Conservation (phyloP, 139 green algal species). For the Gonium pectorale region DNA sequence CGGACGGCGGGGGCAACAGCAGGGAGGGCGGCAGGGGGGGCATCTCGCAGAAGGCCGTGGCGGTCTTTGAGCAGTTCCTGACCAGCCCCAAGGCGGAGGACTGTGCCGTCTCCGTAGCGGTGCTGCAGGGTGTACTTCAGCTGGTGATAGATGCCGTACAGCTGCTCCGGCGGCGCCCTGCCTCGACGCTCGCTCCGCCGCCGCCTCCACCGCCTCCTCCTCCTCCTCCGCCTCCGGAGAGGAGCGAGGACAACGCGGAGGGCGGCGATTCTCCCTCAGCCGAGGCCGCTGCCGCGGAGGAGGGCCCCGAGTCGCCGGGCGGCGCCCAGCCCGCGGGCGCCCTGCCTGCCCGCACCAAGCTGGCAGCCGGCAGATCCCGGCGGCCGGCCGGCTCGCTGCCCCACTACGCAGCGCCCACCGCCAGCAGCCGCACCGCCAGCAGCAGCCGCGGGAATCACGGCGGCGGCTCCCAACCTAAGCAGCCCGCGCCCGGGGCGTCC, state of each 20-base stretch:
- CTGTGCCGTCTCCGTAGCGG: not conserved
- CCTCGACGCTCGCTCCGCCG: conserved; percentile 3
- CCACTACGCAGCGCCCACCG: not conserved
- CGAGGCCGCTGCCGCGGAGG: too few relatives aligned
- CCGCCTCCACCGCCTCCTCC: conserved; percentile 21
- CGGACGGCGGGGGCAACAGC: too few relatives aligned
- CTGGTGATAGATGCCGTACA: conserved; percentile 29
- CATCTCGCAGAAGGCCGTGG: not conserved
- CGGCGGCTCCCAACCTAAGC: too few relatives aligned
- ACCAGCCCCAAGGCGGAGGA: not conserved
- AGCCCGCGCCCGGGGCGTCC: too few relatives aligned
- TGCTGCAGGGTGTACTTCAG: conserved; percentile 30
- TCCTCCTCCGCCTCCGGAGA: not conserved
- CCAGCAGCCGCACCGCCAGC: not conserved
- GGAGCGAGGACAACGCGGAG: too few relatives aligned
- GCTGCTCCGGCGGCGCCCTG: conserved; percentile 8
- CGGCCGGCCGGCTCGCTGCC: too few relatives aligned
- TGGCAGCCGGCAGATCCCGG: too few relatives aligned
- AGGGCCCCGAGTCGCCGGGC: too few relatives aligned
- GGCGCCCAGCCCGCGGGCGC: too few relatives aligned
- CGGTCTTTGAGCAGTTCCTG: not conserved
- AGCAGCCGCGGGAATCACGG: not conserved
- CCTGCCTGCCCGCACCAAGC: too few relatives aligned
- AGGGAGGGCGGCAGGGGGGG: not conserved
- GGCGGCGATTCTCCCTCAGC: not conserved